These are phyloP conservation scores for Haematococcus lacustris DNA, from an alignment of 139 green algal genomes.

Conservation along the genomic window DNA sequence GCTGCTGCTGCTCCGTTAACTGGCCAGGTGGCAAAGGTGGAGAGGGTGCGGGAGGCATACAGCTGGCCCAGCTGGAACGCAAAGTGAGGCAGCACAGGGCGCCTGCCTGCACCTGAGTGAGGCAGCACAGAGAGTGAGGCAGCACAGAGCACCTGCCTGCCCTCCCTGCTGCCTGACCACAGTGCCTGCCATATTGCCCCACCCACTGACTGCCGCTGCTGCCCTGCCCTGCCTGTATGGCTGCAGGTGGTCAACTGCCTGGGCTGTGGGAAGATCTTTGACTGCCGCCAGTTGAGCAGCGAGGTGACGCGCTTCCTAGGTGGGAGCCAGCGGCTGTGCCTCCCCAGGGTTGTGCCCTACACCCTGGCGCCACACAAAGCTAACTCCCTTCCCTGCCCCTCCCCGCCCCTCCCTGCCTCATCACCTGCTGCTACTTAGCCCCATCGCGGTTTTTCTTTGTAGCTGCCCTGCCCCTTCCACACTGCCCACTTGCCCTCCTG, in stretches of 20 bases:
- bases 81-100: neutral
- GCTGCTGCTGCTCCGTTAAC: no score
- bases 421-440: conserved; percentile 3
- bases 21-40: no score
- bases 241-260: conserved; percentile 82
- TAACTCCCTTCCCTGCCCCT: neutral
- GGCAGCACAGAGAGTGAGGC: no score
- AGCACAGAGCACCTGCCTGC: neutral
- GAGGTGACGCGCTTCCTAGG: conserved; percentile 56
- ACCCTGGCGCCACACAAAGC: neutral
- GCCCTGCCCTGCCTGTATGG: no score
- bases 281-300: conserved; percentile 50
- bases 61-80: no score
- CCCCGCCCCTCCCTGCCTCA: no score
- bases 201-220: no score
- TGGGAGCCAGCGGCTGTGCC: conserved; percentile 7
- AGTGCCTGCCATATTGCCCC: neutral
- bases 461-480: neutral
- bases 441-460: neutral
- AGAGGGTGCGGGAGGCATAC: no score
- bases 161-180: neutral
- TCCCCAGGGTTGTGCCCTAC: neutral
- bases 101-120: no score
- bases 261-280: conserved; percentile 77
- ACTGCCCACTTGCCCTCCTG: neutral